These are phyloP conservation scores for Fusarium chuoi DNA, from an alignment of 2,329 filamentous ascomycete species.

Conservation along the genomic window DNA sequence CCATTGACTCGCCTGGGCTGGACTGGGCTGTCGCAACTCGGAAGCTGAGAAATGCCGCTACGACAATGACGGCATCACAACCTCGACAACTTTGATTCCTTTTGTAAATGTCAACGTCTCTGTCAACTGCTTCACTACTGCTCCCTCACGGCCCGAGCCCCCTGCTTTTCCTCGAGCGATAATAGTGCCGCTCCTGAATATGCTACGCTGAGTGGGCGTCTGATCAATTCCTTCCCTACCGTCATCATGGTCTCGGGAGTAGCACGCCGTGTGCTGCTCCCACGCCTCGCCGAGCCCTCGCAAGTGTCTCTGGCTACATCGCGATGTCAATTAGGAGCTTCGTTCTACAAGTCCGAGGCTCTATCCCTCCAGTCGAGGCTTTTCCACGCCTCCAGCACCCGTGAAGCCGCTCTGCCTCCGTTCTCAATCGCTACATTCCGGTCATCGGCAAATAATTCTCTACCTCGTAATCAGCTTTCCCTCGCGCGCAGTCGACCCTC, in stretches of 20 bases:
- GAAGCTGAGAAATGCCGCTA: slow-evolving; percentile 49
- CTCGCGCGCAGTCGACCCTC: neutral
- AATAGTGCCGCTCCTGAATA: slow-evolving; percentile 43
- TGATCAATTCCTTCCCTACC: slow-evolving; percentile 38
- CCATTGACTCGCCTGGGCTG: neutral
- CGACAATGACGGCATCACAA: slow-evolving; percentile 48
- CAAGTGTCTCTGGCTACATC: slow-evolving; percentile 38
- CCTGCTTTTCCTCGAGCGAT: slow-evolving; percentile 13
- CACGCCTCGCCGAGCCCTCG: slow-evolving; percentile 54
- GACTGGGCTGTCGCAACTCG: slow-evolving; percentile 38
- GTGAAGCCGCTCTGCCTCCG: slow-evolving; percentile 37
- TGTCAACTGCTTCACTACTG: slow-evolving; percentile 17
- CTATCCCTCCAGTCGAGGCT: slow-evolving; percentile 26
- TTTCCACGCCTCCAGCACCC: slow-evolving; percentile 28
- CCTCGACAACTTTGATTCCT: slow-evolving; percentile 36
- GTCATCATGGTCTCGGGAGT: slow-evolving; percentile 61
- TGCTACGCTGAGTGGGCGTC: slow-evolving; percentile 42
- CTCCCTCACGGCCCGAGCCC: slow-evolving; percentile 5
- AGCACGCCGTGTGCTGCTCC: slow-evolving; percentile 61
- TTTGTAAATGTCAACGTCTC: slow-evolving; percentile 23
- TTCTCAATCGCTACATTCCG: slow-evolving; percentile 43
- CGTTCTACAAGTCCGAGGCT: slow-evolving; percentile 28
- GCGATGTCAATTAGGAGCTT: slow-evolving; percentile 37
- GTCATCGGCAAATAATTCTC: slow-evolving; percentile 23
- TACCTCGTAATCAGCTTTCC: slow-evolving; percentile 3